These are phyloP conservation scores for Capsicum rhomboideum DNA, from an alignment of 257 asterid genomes.

Conservation along the genomic window DNA sequence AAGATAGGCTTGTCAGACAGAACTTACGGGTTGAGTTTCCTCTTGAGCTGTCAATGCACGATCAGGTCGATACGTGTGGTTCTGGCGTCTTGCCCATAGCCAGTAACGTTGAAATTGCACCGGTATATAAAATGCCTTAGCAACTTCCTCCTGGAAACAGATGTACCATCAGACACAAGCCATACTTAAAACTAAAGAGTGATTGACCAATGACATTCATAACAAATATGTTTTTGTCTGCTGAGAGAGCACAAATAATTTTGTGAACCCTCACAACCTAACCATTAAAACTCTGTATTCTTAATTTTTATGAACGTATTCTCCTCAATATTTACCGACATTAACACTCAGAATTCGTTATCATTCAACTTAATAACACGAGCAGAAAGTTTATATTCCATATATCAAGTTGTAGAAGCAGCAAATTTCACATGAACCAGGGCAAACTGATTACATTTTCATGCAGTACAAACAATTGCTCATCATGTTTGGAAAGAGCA, in stretches of 20 bases:
- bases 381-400: too few species aligned
- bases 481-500: neutral
- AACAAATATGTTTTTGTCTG: neutral
- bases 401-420: neutral
- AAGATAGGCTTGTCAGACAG: neutral
- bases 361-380: too few species aligned
- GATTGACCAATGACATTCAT: neutral
- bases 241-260: neutral
- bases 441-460: neutral
- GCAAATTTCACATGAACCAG: neutral
- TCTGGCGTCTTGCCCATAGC: conserved; percentile 82
- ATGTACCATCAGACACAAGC: neutral
- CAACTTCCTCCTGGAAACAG: conserved; percentile 66
- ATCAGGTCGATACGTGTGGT: conserved; percentile 74
- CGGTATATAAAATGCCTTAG: conserved; percentile 66
- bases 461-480: neutral
- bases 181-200: neutral
- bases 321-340: neutral
- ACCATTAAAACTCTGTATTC: too few species aligned
- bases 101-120: conserved; percentile 68
- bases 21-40: conserved; percentile 63
- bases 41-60: conserved; percentile 61
- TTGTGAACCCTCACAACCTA: too few species aligned
- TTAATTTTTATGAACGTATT: neutral
- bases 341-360: neutral